phyloP scores from a whole-genome alignment of 495 filamentous ascomycete species.

The Podospora pseudopauciseta region DNA sequence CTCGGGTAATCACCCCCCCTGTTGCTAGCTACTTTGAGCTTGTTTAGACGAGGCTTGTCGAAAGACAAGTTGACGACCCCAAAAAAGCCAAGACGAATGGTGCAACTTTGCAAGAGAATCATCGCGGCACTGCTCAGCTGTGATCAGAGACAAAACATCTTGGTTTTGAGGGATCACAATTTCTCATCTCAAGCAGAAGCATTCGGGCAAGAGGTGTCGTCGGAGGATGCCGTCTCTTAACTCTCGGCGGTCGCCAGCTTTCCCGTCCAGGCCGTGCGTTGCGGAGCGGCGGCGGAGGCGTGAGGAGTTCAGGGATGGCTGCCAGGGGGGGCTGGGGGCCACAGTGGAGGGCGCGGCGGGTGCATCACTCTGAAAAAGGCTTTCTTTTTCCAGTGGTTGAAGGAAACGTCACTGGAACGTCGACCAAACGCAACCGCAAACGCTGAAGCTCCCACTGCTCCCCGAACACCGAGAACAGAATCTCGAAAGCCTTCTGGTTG shows the following conservation, averaged over 20 bases:
- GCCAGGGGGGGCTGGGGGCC: neutral
- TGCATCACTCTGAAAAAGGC: neutral
- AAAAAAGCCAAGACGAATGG: neutral
- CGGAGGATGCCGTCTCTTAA: conserved; percentile 3
- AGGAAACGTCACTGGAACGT: neutral
- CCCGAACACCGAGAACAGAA: neutral
- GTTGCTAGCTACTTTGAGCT: neutral
- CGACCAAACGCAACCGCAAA: neutral
- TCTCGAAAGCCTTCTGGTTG: neutral
- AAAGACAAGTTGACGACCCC: neutral
- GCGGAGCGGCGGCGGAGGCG: neutral
- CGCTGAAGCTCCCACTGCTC: neutral
- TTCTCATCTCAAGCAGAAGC: neutral
- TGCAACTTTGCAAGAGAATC: neutral
- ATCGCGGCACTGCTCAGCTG: neutral
- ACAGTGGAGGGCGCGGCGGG: neutral
- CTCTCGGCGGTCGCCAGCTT: conserved; percentile 6
- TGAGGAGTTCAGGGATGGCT: neutral
- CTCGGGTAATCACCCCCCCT: neutral
- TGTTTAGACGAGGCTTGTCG: neutral
- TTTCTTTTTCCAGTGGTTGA: conserved; percentile 3
- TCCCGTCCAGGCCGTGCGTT: neutral
- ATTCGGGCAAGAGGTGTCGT: neutral
- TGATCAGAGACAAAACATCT: neutral
- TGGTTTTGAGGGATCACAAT: neutral